Conservation (phyloP, 2,329 filamentous ascomycete species). For the Monilinia vaccinii-corymbosi region DNA sequence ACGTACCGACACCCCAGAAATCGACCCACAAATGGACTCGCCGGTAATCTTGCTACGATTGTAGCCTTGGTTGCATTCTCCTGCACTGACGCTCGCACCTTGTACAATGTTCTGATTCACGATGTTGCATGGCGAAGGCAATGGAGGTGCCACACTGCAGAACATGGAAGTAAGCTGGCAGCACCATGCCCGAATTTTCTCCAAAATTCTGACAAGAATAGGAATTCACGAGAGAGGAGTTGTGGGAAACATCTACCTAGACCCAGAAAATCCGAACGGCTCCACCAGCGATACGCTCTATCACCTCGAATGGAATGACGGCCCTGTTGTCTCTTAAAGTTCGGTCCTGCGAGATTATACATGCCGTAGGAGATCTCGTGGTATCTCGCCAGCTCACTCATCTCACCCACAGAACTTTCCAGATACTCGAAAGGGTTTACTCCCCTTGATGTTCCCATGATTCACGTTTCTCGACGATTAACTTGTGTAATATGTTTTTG, state of each 20-base stretch:
- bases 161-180: conserved; percentile 17
- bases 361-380: neutral
- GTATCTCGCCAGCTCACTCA: neutral
- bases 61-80: conserved; percentile 23
- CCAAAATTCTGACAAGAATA: conserved; percentile 6
- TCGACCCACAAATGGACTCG: conserved; percentile 9
- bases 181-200: neutral
- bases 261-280: conserved; percentile 20
- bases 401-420: neutral
- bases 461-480: neutral
- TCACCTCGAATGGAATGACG: conserved; percentile 14
- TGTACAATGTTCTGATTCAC: conserved; percentile 12
- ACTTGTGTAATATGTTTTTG: neutral
- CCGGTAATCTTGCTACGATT: conserved; percentile 19
- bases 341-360: neutral
- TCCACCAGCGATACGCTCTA: conserved; percentile 16
- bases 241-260: conserved; percentile 21
- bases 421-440: neutral
- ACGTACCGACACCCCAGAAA: conserved; percentile 7
- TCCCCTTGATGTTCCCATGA: neutral
- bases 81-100: conserved; percentile 7
- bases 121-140: conserved; percentile 14
- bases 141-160: conserved; percentile 14
- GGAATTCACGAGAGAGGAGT: conserved; percentile 17
- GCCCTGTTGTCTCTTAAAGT: conserved; percentile 6